phyloP scores from a whole-genome alignment of 2,329 filamentous ascomycete genomes.

The Beauveria varroae region DNA sequence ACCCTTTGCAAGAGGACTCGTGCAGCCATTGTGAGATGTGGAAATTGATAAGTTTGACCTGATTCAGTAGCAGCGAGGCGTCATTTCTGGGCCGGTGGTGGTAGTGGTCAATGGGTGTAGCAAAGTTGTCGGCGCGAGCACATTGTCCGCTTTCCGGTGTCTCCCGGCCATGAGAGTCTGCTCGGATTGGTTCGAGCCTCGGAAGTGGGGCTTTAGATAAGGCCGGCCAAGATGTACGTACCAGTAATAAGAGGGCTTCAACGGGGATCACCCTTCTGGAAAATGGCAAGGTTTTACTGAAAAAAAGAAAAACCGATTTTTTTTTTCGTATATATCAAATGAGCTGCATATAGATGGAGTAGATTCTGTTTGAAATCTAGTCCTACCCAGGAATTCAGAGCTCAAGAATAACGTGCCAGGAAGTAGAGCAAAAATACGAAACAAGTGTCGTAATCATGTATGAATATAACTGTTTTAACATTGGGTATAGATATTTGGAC shows the following conservation, averaged over 20 bases:
- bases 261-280: too few species aligned
- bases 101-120: not conserved
- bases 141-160: slow-evolving; percentile 10
- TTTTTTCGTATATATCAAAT: too few species aligned
- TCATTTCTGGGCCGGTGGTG: slow-evolving; percentile 9
- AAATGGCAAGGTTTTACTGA: too few species aligned
- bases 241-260: too few species aligned
- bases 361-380: rapidly evolving
- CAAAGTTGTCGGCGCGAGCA: slow-evolving; percentile 10
- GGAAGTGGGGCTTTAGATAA: slow-evolving; percentile 4
- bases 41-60: not conserved
- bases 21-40: slow-evolving; percentile 10
- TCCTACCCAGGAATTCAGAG: too few species aligned
- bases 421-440: too few species aligned
- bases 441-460: too few species aligned
- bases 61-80: slow-evolving; percentile 5
- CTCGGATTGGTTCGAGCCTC: not conserved
- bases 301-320: too few species aligned
- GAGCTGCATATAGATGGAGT: too few species aligned
- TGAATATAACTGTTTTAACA: rapidly evolving
- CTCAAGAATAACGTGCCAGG: too few species aligned
- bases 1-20: slow-evolving; percentile 12
- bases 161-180: not conserved
- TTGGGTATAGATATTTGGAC: too few species aligned
- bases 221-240: not conserved